phyloP scores from a whole-genome alignment of 352 stramenopile genomes.

The Phytopythium kandeliae region DNA sequence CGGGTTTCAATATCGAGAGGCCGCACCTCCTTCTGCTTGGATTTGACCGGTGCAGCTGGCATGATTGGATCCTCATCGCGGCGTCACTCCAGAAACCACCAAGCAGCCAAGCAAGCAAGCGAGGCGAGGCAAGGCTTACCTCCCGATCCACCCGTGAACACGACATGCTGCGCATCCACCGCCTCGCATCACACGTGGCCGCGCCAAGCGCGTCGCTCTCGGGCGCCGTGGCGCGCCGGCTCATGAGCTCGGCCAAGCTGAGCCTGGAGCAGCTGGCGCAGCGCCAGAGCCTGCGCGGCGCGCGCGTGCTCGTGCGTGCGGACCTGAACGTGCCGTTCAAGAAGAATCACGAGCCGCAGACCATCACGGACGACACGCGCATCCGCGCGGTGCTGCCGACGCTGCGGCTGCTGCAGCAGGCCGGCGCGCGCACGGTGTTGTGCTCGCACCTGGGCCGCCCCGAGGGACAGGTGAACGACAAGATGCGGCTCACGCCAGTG shows the following conservation, averaged over 20 bases:
- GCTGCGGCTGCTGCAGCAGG: constrained; percentile 87
- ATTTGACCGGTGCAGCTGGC: too few relatives aligned
- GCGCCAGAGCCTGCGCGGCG: constrained; percentile 84
- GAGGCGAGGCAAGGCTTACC: too few relatives aligned
- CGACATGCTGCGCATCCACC: constrained; percentile 6
- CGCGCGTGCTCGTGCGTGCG: constrained; percentile 97
- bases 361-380: constrained; percentile 95
- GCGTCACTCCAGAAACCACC: neutral
- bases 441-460: constrained; percentile 98
- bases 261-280: constrained; percentile 59
- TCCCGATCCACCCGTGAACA: neutral
- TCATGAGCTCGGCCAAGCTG: constrained; percentile 40
- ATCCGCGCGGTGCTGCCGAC: constrained; percentile 96
- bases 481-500: constrained; percentile 88
- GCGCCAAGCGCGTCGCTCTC: neutral
- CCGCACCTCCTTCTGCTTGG: too few relatives aligned
- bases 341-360: constrained; percentile 82
- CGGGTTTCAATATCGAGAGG: too few relatives aligned
- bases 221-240: neutral
- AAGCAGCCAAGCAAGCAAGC: neutral
- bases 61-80: too few relatives aligned
- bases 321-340: constrained; percentile 99
- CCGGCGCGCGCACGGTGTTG: constrained; percentile 96
- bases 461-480: constrained; percentile 86
- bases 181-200: constrained; percentile 4